These are phyloP conservation scores for Tremella fuciformis DNA, from an alignment of 768 basidiomycete genomes.

Conservation along the genomic window DNA sequence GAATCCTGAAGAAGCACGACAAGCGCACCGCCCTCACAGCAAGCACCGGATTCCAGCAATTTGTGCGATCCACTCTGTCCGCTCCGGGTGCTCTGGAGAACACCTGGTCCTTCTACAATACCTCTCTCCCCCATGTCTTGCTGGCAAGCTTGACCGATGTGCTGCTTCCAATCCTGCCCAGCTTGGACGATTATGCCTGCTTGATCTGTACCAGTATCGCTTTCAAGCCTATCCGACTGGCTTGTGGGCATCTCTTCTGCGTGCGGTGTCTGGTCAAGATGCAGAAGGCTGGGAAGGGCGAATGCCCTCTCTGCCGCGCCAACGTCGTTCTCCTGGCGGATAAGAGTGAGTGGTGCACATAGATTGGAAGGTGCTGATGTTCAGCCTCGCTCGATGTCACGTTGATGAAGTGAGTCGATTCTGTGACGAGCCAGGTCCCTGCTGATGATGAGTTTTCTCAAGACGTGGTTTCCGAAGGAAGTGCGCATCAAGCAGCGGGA, in stretches of 20 bases:
- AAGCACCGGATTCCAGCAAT: slow-evolving; percentile 55
- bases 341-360: slow-evolving; percentile 59
- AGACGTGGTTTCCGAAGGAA: slow-evolving; percentile 87
- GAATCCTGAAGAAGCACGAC: slow-evolving; percentile 78
- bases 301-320: slow-evolving; percentile 82
- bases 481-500: slow-evolving; percentile 67
- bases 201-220: slow-evolving; percentile 84
- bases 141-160: slow-evolving; percentile 79
- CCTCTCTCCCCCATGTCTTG: slow-evolving; percentile 63
- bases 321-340: slow-evolving; percentile 73
- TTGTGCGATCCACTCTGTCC: slow-evolving; percentile 49
- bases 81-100: slow-evolving; percentile 35
- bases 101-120: slow-evolving; percentile 52
- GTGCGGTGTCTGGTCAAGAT: slow-evolving; percentile 73
- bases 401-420: slow-evolving; percentile 47
- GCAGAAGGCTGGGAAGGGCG: slow-evolving; percentile 71
- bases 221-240: slow-evolving; percentile 83
- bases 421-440: slow-evolving; percentile 1
- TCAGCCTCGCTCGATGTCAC: slow-evolving; percentile 45
- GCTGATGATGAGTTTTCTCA: slow-evolving; percentile 69
- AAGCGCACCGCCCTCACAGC: slow-evolving; percentile 79
- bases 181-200: slow-evolving; percentile 67
- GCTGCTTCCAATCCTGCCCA: slow-evolving; percentile 61
- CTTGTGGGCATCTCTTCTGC: slow-evolving; percentile 66
- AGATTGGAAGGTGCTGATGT: slow-evolving; percentile 1